Base-by-base conservation (phyloP, 345 rosid genomes). In the Eucalyptus albens region DNA sequence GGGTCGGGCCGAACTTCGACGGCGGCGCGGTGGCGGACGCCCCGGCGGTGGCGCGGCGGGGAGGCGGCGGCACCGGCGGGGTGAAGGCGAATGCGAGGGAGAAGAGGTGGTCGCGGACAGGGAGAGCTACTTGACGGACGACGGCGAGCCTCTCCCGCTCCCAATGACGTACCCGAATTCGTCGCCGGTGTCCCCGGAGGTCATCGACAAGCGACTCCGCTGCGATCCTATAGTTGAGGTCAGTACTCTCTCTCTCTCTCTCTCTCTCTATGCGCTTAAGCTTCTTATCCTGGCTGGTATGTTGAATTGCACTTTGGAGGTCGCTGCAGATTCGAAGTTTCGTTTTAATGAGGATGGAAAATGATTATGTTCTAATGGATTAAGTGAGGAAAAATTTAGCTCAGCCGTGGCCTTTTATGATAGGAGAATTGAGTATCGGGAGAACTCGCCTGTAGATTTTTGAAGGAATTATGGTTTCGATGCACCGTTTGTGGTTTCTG, bases 131-230 rank as follows among this genome's bases (percentile, higher is more conserved):
- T 93, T 97, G 96, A 88, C 92, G 51, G 95, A 93, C 72, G 92
- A 95, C 89, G 90, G 72, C 47, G 99, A 97, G 40, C 94, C 96
- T 62, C 99, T 97, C 88, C 99, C 99, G 89, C 98, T 97, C 7
- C 99, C 99, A 72, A 97, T 97, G 99, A 94, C 98, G 92, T 94
- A 95, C 90, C 99, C 99, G 0, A 91, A 97, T 89, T 88, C 98
- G 49, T 93, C 96, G 45, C 99, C 99, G 15, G 99, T 95, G 47
- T 29, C 97, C 19, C 94, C 95, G 6, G 98, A 94, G 81, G 98
- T 92, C 91, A 93, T 97, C 81, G 99, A 97, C 50, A 91, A 91
- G 91, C 93, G 99, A 33, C 92, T 97, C 37, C 91, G 92, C 44
- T 97, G 99, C 87, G 98, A 97, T 90, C 97, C 99, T 88, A 50